Evolutionary conservation across 148 eudicot genomes (phyloP).

Genomic region (Vaccinium myrtillus): DNA sequence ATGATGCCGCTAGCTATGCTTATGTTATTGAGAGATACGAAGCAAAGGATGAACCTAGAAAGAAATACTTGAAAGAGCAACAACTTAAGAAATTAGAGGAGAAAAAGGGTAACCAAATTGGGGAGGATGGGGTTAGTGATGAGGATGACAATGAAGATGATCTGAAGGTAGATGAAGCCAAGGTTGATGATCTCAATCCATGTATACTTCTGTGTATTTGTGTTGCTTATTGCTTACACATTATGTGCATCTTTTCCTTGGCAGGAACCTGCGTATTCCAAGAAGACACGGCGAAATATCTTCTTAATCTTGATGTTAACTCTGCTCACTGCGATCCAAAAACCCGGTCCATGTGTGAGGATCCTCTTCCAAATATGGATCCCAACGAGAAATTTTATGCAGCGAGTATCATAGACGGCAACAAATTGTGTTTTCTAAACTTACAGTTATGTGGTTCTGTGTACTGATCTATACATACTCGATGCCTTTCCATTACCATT

Average conservation of each 20-base stretch:
- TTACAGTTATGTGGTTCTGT: neutral
- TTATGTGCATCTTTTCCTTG: slow-evolving; percentile 4
- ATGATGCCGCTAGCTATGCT: slow-evolving; percentile 83
- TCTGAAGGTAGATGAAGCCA: slow-evolving; percentile 86
- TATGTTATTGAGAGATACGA: slow-evolving; percentile 76
- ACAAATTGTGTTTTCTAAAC: neutral
- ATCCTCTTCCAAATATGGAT: slow-evolving; percentile 95
- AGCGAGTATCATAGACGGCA: slow-evolving; percentile 34
- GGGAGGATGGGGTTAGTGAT: slow-evolving; percentile 55
- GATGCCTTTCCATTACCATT: slow-evolving; percentile 4
- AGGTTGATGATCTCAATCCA: slow-evolving; percentile 59
- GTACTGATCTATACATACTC: neutral
- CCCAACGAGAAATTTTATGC: slow-evolving; percentile 79
- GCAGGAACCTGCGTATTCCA: slow-evolving; percentile 83
- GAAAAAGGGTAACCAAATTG: slow-evolving; percentile 63
- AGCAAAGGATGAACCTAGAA: slow-evolving; percentile 89
- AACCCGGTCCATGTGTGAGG: slow-evolving; percentile 96
- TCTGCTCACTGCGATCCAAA: slow-evolving; percentile 93
- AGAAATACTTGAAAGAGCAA: slow-evolving; percentile 72
- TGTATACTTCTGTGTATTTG: neutral
- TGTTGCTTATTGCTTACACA: neutral
- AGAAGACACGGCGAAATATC: slow-evolving; percentile 93
- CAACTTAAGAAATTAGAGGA: slow-evolving; percentile 84
- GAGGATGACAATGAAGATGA: slow-evolving; percentile 79
- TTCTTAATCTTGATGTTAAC: slow-evolving; percentile 79